phyloP scores from a whole-genome alignment of 345 rosid genomes.

The Limnanthes douglasii region DNA sequence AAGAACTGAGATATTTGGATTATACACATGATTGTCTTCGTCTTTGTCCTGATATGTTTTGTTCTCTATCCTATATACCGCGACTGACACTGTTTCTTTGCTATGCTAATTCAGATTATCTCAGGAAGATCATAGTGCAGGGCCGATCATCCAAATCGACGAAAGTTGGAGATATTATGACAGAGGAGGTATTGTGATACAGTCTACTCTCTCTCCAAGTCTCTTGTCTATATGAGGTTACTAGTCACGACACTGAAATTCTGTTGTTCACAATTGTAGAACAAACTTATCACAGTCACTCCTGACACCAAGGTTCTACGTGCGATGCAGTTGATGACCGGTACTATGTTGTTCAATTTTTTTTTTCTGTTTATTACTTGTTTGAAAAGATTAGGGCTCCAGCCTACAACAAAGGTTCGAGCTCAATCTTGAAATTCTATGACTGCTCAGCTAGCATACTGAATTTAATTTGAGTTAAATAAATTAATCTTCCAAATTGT shows the following conservation, averaged over 20 bases:
- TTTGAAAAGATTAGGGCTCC: too few species aligned
- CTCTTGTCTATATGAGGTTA: background rate
- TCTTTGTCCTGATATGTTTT: too few species aligned
- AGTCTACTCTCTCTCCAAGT: background rate
- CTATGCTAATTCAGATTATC: conserved; percentile 36
- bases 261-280: conserved; percentile 23
- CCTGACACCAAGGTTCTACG: conserved; percentile 83
- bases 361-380: conserved; percentile 1
- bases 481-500: too few species aligned
- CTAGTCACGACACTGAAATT: background rate
- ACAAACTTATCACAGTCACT: conserved; percentile 85
- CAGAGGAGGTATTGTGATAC: conserved; percentile 64
- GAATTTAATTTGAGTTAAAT: too few species aligned
- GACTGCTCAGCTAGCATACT: too few species aligned
- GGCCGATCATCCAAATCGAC: conserved; percentile 98
- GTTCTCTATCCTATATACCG: too few species aligned
- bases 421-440: too few species aligned
- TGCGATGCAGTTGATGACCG: conserved; percentile 99
- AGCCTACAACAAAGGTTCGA: too few species aligned
- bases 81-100: too few species aligned
- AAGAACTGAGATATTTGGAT: too few species aligned
- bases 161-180: conserved; percentile 98
- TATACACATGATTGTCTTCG: too few species aligned
- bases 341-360: conserved; percentile 14
- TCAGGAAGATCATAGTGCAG: conserved; percentile 91